Conservation (phyloP, 805 yeast genomes). For the Yamadazyma olivae region DNA sequence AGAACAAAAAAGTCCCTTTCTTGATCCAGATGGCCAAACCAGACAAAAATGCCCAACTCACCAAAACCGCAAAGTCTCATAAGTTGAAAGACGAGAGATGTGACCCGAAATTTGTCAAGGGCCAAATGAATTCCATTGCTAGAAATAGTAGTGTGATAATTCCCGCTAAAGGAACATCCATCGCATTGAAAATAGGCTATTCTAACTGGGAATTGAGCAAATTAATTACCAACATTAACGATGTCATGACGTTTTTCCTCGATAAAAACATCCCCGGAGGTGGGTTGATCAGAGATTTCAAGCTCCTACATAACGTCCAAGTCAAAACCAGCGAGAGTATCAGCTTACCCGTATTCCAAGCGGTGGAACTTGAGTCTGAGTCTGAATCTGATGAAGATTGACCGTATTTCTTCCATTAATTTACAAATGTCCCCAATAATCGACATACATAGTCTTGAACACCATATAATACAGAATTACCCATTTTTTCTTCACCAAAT, state of each 20-base stretch:
- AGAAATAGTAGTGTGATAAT: constrained; percentile 58
- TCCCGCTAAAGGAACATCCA: constrained; percentile 59
- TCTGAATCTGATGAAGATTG: constrained; percentile 2
- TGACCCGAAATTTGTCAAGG: constrained; percentile 60
- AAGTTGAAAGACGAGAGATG: constrained; percentile 56
- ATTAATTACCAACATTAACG: constrained; percentile 51
- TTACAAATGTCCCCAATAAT: no score
- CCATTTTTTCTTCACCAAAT: no score
- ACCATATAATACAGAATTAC: no score
- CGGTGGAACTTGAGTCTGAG: constrained; percentile 11
- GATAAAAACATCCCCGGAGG: constrained; percentile 52
- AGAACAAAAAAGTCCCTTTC: constrained; percentile 64
- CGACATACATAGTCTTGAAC: no score
- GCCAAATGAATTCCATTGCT: constrained; percentile 63
- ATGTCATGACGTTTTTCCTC: constrained; percentile 48
- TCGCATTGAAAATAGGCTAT: constrained; percentile 60
- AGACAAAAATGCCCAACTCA: constrained; percentile 30
- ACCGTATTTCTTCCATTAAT: neutral
- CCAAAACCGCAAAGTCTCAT: constrained; percentile 25
- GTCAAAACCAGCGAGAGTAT: constrained; percentile 66
- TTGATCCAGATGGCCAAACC: constrained; percentile 59
- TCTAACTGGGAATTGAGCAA: constrained; percentile 41
- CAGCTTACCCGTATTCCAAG: constrained; percentile 52
- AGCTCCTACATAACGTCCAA: constrained; percentile 35
- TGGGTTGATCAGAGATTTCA: constrained; percentile 45